phyloP scores from a whole-genome alignment of 208 protist species.

The Acanthamoeba rhysodes region DNA sequence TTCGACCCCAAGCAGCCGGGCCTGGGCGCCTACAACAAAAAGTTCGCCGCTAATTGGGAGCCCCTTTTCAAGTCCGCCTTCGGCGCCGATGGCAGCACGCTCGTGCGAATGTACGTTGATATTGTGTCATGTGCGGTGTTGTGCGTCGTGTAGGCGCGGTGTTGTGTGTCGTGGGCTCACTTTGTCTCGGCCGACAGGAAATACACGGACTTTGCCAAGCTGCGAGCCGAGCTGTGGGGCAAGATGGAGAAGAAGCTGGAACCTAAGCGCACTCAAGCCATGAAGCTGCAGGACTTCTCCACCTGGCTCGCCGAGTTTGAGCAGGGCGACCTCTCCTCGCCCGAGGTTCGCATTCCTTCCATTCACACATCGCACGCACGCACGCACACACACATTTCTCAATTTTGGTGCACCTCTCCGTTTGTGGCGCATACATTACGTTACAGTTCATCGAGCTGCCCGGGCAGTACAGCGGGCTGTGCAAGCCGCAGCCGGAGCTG shows the following conservation, averaged over 20 bases:
- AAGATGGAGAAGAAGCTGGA: conserved; percentile 76
- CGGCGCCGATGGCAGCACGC: conserved; percentile 59
- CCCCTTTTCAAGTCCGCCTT: conserved; percentile 59
- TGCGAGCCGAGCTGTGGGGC: conserved; percentile 57
- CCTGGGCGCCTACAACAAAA: conserved; percentile 79
- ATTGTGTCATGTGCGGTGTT: neutral
- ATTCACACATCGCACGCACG: no score
- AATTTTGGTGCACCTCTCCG: neutral
- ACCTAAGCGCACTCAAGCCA: conserved; percentile 72
- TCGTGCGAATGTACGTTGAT: conserved; percentile 47
- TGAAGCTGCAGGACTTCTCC: conserved; percentile 86
- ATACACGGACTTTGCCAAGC: conserved; percentile 56
- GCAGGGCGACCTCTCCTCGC: conserved; percentile 60
- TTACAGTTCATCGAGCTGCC: conserved; percentile 86
- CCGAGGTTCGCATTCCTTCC: conserved; percentile 43
- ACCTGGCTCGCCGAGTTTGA: conserved; percentile 86
- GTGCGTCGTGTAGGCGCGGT: neutral
- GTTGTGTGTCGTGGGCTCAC: no score
- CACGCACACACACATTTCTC: no score
- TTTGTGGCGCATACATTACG: neutral
- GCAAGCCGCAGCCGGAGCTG: conserved; percentile 81
- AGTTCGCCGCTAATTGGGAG: conserved; percentile 84
- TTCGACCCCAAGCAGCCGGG: conserved; percentile 84
- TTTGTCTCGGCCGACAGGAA: neutral
- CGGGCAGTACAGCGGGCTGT: conserved; percentile 86